Base-by-base conservation (phyloP, 2,329 filamentous ascomycete genomes). In the Furcasterigmium furcatum region DNA sequence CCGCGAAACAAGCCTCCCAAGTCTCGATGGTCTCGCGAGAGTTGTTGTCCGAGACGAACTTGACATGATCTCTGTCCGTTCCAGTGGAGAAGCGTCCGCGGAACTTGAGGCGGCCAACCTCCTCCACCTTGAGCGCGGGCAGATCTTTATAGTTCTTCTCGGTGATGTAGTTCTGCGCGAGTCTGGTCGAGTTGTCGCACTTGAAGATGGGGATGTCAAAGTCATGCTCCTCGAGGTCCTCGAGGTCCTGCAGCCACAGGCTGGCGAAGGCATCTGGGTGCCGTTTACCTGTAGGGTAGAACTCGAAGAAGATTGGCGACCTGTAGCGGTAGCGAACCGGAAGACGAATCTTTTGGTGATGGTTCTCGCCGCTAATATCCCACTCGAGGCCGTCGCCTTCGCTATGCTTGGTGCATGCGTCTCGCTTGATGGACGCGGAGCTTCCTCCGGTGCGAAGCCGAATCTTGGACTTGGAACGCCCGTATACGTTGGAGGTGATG, bases 81-180 rank as follows among this genome's bases (percentile, higher is more conserved):
- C 92, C 92, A 1, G 91, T 84, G 52, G 94, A 95, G 73, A 97
- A 97, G 12, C 84, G 79, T 10, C 82, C 88, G 2, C 76, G 75
- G 75, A 97, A 96, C 29, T 82, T 80, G 12, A 97, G 71, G 2
- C 91, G 84, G 2, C 92, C 92, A 30, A 96, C 73, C 62, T 94
- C 86, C 49, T 88, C 76, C 12, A 96, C 74, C 38, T 90, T 78
- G 2, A 96, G 74, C 38, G 91, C 88, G 0, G 88, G 86, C 12
- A 89, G 77, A 2, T 77, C 68, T 9, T 73, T 67, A 61, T 79
- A 84, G 59, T 94, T 95, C 16, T 84, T 75, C 49, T 91, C 82
- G 0, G 89, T 95, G 57, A 96, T 87, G 64, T 92, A 96, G 61
- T 96, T 97, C 60, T 97, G 92, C 1, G 87, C 88, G 10, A 97